phyloP scores from a whole-genome alignment of 139 green algal species.

The Picochlorum costavermella region DNA sequence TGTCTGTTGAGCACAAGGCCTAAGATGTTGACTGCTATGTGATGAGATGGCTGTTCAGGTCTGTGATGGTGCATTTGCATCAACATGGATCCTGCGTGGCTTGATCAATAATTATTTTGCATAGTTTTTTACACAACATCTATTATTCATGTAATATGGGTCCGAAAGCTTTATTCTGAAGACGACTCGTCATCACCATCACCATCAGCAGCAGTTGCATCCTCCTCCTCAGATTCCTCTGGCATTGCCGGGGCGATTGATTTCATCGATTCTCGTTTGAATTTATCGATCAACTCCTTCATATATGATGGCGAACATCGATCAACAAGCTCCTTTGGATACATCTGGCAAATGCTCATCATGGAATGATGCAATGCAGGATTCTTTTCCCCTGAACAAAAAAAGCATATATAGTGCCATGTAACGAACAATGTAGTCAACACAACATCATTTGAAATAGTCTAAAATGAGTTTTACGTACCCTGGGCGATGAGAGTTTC shows the following conservation, averaged over 20 bases:
- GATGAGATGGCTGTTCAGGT: background rate
- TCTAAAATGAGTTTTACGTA: background rate
- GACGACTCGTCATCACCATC: too few species aligned
- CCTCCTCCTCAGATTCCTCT: too few species aligned
- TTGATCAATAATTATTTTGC: background rate
- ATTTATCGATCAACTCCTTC: constrained; percentile 7
- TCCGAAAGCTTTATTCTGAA: background rate
- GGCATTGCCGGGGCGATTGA: background rate
- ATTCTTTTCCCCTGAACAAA: background rate
- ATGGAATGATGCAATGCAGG: background rate
- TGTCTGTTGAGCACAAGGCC: constrained; percentile 47
- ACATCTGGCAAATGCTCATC: background rate
- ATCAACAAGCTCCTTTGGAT: constrained; percentile 11
- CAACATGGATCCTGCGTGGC: too few species aligned
- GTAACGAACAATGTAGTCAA: too few species aligned
- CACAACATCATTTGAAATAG: too few species aligned
- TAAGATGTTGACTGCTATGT: constrained; percentile 3
- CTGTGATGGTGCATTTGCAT: too few species aligned
- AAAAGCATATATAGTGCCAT: too few species aligned
- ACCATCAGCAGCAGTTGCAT: too few species aligned
- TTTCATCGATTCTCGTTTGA: background rate
- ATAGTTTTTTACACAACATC: constrained; percentile 8
- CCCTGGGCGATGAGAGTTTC: background rate
- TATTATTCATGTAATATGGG: constrained; percentile 10
- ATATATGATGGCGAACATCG: constrained; percentile 10